Evolutionary conservation across 805 yeast species (phyloP).

Genomic region (Candida khao-thaluensis): DNA sequence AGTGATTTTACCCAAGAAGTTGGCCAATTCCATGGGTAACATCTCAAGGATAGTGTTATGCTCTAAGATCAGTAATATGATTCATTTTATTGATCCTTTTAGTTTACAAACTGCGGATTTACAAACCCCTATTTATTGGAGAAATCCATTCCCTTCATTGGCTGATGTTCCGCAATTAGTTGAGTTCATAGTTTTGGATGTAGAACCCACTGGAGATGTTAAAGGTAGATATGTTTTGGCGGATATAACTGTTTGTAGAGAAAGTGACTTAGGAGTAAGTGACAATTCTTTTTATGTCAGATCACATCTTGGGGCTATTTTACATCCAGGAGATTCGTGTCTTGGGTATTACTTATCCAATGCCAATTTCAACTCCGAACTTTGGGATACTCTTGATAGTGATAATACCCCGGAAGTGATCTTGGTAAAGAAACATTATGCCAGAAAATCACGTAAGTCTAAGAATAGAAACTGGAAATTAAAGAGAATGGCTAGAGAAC

Average conservation of each 20-base stretch:
- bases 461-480: constrained; percentile 87
- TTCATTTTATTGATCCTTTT: constrained; percentile 85
- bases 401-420: constrained; percentile 80
- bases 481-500: constrained; percentile 97
- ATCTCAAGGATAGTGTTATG: constrained; percentile 81
- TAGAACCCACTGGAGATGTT: constrained; percentile 83
- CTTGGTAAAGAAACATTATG: constrained; percentile 83
- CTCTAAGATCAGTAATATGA: constrained; percentile 73
- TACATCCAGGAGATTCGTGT: constrained; percentile 95
- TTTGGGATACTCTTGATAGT: constrained; percentile 68
- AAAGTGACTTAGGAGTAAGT: constrained; percentile 82
- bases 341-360: constrained; percentile 86
- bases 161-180: constrained; percentile 72
- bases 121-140: constrained; percentile 72
- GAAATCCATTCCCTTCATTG: constrained; percentile 74
- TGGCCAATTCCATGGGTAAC: constrained; percentile 82
- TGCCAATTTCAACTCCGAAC: constrained; percentile 83
- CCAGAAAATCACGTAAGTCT: constrained; percentile 70
- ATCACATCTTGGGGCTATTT: constrained; percentile 88
- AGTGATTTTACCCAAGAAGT: constrained; percentile 83
- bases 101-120: constrained; percentile 79
- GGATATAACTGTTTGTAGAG: constrained; percentile 87
- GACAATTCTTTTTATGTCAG: constrained; percentile 81
- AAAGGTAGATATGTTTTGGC: constrained; percentile 81
- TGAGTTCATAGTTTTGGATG: constrained; percentile 89